phyloP scores from a whole-genome alignment of 2,329 filamentous ascomycete genomes.

The Sarocladiaceae sp. region DNA sequence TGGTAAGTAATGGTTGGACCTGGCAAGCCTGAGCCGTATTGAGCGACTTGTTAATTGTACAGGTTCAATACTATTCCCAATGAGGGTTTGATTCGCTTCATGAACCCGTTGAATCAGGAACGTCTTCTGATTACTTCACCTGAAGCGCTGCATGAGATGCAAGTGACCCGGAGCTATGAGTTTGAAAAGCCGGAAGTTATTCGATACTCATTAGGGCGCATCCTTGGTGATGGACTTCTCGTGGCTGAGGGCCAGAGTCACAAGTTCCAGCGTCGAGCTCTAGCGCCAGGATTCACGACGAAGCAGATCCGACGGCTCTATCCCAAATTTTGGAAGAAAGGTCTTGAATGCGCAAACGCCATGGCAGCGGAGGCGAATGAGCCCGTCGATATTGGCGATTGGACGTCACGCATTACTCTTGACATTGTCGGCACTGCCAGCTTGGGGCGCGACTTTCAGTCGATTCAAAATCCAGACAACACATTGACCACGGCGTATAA shows the following conservation, averaged over 20 bases:
- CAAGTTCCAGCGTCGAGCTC: conserved; percentile 23
- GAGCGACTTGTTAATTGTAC: background rate
- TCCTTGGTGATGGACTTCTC: conserved; percentile 39
- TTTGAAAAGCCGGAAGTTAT: conserved; percentile 26
- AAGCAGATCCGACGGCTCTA: conserved; percentile 31
- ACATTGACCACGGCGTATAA: conserved; percentile 35
- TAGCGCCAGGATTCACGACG: conserved; percentile 25
- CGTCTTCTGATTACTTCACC: background rate
- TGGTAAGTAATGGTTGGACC: background rate
- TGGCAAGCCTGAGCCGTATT: background rate
- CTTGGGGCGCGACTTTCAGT: conserved; percentile 36
- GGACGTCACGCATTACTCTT: conserved; percentile 38
- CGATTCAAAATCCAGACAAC: conserved; percentile 29
- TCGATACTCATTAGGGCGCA: conserved; percentile 36
- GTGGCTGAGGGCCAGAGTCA: conserved; percentile 39
- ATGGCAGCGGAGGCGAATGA: conserved; percentile 7
- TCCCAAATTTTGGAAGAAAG: conserved; percentile 37
- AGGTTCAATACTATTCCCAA: background rate
- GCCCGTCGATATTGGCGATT: conserved; percentile 33
- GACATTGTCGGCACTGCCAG: conserved; percentile 39
- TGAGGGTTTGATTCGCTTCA: background rate
- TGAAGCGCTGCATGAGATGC: background rate
- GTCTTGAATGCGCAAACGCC: conserved; percentile 10
- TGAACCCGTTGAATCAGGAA: background rate
- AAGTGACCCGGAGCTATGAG: background rate